Percentiles rank a stretch among this genome's conserved stretches.
Evolutionary conservation across 2,329 filamentous ascomycete genomes (phyloP).

Genomic region (Talaromyces verruculosus): DNA sequence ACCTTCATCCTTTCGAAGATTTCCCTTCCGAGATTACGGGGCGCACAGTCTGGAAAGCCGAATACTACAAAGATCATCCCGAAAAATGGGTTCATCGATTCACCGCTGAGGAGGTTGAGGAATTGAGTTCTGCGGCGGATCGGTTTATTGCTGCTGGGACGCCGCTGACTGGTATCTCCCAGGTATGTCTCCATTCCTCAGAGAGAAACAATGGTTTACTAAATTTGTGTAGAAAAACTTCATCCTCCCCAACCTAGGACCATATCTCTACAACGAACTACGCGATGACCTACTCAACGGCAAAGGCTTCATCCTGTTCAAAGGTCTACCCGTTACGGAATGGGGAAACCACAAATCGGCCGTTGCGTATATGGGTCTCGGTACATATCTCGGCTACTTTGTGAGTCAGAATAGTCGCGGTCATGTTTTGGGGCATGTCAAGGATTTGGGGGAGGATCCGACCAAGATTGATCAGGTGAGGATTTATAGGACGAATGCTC

Average conservation of each 20-base stretch:
- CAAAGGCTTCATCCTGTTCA: slow-evolving; percentile 88
- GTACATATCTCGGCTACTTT: slow-evolving; percentile 83
- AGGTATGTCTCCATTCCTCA: slow-evolving; percentile 39
- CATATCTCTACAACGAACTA: slow-evolving; percentile 54
- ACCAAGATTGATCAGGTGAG: slow-evolving; percentile 80
- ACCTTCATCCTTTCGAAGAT: slow-evolving; percentile 64
- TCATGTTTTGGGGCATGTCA: slow-evolving; percentile 85
- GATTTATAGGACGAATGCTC: slow-evolving; percentile 84
- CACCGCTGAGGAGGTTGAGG: slow-evolving; percentile 63
- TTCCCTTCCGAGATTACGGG: slow-evolving; percentile 72
- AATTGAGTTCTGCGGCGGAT: slow-evolving; percentile 67
- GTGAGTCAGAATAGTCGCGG: slow-evolving; percentile 81
- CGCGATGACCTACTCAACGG: slow-evolving; percentile 71
- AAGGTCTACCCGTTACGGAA: slow-evolving; percentile 71
- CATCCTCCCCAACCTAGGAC: slow-evolving; percentile 57
- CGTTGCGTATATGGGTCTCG: slow-evolving; percentile 86
- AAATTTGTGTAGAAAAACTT: slow-evolving; percentile 54
- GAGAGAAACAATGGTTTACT: background rate
- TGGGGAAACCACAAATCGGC: slow-evolving; percentile 81
- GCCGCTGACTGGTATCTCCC: slow-evolving; percentile 69
- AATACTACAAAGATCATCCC: slow-evolving; percentile 62
- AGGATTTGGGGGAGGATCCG: slow-evolving; percentile 80
- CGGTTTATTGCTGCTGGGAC: slow-evolving; percentile 64
- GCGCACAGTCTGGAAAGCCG: slow-evolving; percentile 69
- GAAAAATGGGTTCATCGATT: slow-evolving; percentile 74